Evolutionary conservation across 768 basidiomycete genomes (phyloP).

Genomic region (Mycena metata): DNA sequence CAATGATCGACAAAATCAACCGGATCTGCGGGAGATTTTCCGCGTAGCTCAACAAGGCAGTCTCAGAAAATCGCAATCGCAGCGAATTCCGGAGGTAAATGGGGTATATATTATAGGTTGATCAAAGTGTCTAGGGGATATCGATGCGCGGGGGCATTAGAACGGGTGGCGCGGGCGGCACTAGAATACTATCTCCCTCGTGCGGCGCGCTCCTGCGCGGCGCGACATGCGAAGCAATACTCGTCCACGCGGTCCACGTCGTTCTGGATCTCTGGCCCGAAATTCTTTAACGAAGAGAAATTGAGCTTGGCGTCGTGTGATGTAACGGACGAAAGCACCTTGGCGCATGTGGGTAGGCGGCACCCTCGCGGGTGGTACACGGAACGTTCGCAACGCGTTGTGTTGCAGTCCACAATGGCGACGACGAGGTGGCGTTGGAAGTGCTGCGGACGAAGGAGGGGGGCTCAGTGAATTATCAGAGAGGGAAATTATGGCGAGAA

Average conservation of each 20-base stretch:
- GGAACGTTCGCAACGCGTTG: constrained; percentile 72
- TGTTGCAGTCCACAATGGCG: constrained; percentile 83
- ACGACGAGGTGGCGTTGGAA: constrained; percentile 83
- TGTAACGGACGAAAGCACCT: constrained; percentile 57
- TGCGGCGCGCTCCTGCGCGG: constrained; percentile 56
- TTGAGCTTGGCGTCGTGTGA: neutral
- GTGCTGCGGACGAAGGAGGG: constrained; percentile 60
- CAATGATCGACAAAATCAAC: neutral
- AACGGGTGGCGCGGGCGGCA: neutral
- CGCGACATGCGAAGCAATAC: constrained; percentile 77
- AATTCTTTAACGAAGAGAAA: constrained; percentile 59
- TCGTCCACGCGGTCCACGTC: constrained; percentile 80
- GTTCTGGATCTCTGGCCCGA: constrained; percentile 75
- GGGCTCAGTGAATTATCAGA: constrained; percentile 6
- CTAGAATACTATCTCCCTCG: constrained; percentile 28
- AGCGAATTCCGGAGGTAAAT: neutral
- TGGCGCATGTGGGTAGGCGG: constrained; percentile 64
- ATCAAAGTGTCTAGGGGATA: constrained; percentile 24
- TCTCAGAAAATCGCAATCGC: neutral
- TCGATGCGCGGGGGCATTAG: neutral
- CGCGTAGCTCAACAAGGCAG: neutral
- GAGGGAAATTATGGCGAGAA: constrained; percentile 7
- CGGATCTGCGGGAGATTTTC: constrained; percentile 9
- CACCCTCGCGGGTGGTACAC: constrained; percentile 71
- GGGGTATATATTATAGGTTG: constrained; percentile 28